Base-by-base conservation (phyloP, 2,329 filamentous ascomycete genomes). In the Talaromyces piceae region DNA sequence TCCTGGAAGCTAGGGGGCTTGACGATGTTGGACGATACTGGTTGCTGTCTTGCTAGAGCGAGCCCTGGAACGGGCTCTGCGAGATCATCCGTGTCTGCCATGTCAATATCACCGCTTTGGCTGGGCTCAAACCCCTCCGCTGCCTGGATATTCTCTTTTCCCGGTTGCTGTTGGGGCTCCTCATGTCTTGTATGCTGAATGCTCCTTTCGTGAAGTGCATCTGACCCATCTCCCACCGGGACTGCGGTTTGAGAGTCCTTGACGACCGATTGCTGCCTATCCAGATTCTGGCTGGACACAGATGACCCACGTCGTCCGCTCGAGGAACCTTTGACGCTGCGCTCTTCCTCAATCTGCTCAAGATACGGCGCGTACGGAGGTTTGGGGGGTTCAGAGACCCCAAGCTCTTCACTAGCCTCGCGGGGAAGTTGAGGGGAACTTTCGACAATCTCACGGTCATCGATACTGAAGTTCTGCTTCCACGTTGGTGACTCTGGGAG, bases 341-440 rank as follows among this genome's bases (percentile, higher is more conserved):
- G 20, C 9, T 43, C 39, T 43, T 43, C 39, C 12, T 43, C 39
- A 25, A 43, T 43, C n/a, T 25, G 20, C 11, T 43, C 39, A 9
- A 25, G 39, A 16, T 43, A n/a, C 20, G 22, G 8, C 12, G 23
- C 25, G 8, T 43, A 22, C 11, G 39, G 3, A 43, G 4, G 13
- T 23, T 9, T 43, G 2, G 41, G 53, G 8, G 51, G 49, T 3
- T 60, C 57, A 9, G 57, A 63, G 11, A 54, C 59, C 4, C 62
- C 61, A 4, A 65, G 53, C 47, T 65, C 63, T 49, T 64, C 58
- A n/a, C 61, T 65, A 30, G 50, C 54, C 33, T 57, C 45, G n/a
- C 58, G 58, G 43, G 52, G 56, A 18, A 30, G 52, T 20, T 50
- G 45, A 9, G 51, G 53, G 2, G 53, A 53, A 6, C 45, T 41